These are phyloP conservation scores for Penicillium crustosum DNA, from an alignment of 2,329 filamentous ascomycete genomes.

Conservation along the genomic window DNA sequence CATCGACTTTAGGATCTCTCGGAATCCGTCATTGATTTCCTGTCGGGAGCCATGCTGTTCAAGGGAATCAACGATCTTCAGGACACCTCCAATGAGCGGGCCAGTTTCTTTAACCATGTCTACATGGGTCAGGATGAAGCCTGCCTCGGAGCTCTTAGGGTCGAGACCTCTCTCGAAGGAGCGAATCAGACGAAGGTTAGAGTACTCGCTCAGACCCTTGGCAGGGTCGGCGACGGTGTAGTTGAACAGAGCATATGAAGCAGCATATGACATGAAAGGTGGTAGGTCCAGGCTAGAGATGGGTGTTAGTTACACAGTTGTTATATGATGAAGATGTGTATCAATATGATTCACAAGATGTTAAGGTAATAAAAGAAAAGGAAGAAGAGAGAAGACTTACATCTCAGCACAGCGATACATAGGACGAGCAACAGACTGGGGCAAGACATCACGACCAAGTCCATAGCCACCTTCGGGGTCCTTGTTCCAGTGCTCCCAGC, in stretches of 20 bases:
- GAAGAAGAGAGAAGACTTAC: conserved; percentile 57
- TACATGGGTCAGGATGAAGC: conserved; percentile 93
- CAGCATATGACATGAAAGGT: conserved; percentile 85
- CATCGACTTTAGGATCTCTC: conserved; percentile 62
- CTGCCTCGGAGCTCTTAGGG: conserved; percentile 82
- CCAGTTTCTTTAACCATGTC: conserved; percentile 92
- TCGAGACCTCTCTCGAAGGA: conserved; percentile 90
- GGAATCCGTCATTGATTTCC: conserved; percentile 64
- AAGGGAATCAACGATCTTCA: conserved; percentile 63
- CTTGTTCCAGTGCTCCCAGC: conserved; percentile 68
- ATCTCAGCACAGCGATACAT: conserved; percentile 81
- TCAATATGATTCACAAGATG: background rate
- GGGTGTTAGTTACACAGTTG: conserved; percentile 21
- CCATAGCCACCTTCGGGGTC: conserved; percentile 69
- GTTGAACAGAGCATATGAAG: conserved; percentile 63
- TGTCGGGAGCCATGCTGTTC: conserved; percentile 52
- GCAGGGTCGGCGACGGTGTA: conserved; percentile 59
- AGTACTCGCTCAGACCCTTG: conserved; percentile 55
- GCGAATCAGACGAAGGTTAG: conserved; percentile 76
- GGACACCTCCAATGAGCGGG: conserved; percentile 69
- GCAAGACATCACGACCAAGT: conserved; percentile 70
- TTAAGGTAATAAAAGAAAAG: background rate
- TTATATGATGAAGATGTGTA: background rate
- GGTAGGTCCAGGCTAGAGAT: conserved; percentile 66
- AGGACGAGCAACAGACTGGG: conserved; percentile 72